Base-by-base conservation (phyloP, 371 early-diverging fungal genomes). In the Circinella minor region DNA sequence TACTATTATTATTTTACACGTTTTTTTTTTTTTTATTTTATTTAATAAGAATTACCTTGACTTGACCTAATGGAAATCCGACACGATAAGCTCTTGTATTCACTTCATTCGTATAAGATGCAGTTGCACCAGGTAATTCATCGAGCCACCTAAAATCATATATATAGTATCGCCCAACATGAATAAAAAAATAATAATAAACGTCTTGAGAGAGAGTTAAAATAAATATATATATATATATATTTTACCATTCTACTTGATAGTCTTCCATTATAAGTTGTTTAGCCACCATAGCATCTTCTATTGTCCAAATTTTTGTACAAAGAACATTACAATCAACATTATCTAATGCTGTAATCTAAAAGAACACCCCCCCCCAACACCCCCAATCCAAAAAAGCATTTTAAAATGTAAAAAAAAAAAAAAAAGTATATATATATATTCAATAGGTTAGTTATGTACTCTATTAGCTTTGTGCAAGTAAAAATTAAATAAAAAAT, bases 231-330 rank as follows among this genome's bases (percentile, higher is more conserved):
- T n/a, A n/a, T n/a, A n/a, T n/a, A n/a, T n/a, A n/a, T n/a, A n/a
- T n/a, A n/a, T n/a, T n/a, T 54, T 76, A 81, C 84, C 81, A 81
- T 74, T 84, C 84, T 10, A 80, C 81, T 64, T 78, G 79, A 71
- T 84, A 84, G 17, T 79, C 80, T 7, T 81, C 67, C 43, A 60
- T 36, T 54, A 84, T 79, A 43, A 84, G 69, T 18, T 80, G 74
- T 38, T 76, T 75, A 36, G 76, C 75, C 17, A 71, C 43, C 37
- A 80, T 75, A 14, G 79, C 75, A 68, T 81, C 78, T 66, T 77
- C 75, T 17, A 81, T 69, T 4, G 71, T 55, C 74, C 79, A 74
- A 11, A 71, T 36, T 43, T 78, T 68, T 43, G 76, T 76, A 67
- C 84, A 84, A 9, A 84, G 69, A 4, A 78, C 71, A 63, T 72